Base-by-base conservation (phyloP, 495 filamentous ascomycete species). In the Amphirosellinia nigrospora region DNA sequence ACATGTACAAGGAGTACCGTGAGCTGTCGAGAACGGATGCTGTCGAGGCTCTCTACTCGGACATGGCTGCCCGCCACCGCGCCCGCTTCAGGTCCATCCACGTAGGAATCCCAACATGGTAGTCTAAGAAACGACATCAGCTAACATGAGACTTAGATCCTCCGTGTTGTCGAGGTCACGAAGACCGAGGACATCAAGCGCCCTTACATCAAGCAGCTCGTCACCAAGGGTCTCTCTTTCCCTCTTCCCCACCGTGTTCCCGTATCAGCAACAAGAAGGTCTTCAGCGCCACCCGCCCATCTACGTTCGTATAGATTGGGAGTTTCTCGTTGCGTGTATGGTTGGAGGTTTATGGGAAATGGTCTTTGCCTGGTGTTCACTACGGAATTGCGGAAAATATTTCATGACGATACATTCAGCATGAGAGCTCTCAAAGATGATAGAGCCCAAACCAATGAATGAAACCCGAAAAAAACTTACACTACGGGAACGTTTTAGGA, bases 1-100 rank as follows among this genome's bases (percentile, higher is more conserved):
- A 99, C 90, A 99, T 99, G 96, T 99, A 99, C 93, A 98, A 98
- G 89, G 96, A 99, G 89, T 98, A 98, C 90, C 92, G 96, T 81
- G 96, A 98, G 89, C 92, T 97, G 87, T 94, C 92, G 80, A 89
- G 96, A 82, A 92, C 90, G 72, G 95, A 94, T 71, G 96, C 96
- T 72, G 96, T 99, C 71, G 93, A 98, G 85, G 87, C 94, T 74
- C 90, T 99, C 82, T 99, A 99, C 89, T 93, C 97, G 86, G 96
- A 99, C 84, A 98, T 99, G 96, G 92, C 96, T 79, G 94, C 96
- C 82, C 92, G 96, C 79, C 96, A 99, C 88, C 93, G 96, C 83
- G 90, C 96, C 77, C 93, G 96, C 75, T 99, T 98, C 88, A 89
- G 96, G 83, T 97, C 94, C 67, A 92, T 99, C 82, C 93, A 97